Percentiles rank a stretch among this genome's conserved stretches.
phyloP scores from a whole-genome alignment of 208 protist genomes.

The Histomonas meleagridis region DNA sequence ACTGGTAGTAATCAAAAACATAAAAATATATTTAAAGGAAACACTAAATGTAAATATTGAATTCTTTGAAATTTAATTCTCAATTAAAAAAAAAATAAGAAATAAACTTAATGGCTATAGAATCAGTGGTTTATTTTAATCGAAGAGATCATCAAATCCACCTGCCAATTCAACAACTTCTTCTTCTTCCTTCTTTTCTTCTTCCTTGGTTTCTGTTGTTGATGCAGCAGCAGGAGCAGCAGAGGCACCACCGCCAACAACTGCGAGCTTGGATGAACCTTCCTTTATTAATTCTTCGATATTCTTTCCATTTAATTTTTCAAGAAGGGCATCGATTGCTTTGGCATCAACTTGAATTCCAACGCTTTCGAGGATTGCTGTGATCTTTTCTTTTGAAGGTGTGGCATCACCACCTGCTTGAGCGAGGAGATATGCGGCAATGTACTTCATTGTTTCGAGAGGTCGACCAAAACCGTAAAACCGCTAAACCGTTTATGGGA shows the following conservation, averaged over 20 bases:
- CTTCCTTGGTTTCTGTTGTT: not conserved
- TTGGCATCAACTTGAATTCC: not conserved
- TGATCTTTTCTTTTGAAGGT: not conserved
- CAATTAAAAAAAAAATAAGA: no score
- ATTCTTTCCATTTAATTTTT: not conserved
- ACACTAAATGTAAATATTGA: no score
- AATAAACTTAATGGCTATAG: no score
- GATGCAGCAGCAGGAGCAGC: not conserved
- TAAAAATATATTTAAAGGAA: no score
- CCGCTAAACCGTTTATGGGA: no score
- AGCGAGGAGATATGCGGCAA: not conserved
- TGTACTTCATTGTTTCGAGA: conserved; percentile 27
- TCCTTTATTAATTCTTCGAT: not conserved
- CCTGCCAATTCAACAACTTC: not conserved
- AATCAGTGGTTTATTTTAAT: no score
- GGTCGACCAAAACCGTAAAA: no score
- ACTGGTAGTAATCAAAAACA: no score
- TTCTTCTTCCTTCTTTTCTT: conserved; percentile 4
- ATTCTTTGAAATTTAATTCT: no score
- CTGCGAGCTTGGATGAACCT: not conserved
- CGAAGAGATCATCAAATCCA: no score
- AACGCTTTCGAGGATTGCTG: not conserved
- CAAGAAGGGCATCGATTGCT: not conserved
- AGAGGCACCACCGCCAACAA: not conserved
- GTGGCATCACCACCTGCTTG: not conserved